Conservation (phyloP, 768 basidiomycete genomes). For the Podaxis carcinomalis region DNA sequence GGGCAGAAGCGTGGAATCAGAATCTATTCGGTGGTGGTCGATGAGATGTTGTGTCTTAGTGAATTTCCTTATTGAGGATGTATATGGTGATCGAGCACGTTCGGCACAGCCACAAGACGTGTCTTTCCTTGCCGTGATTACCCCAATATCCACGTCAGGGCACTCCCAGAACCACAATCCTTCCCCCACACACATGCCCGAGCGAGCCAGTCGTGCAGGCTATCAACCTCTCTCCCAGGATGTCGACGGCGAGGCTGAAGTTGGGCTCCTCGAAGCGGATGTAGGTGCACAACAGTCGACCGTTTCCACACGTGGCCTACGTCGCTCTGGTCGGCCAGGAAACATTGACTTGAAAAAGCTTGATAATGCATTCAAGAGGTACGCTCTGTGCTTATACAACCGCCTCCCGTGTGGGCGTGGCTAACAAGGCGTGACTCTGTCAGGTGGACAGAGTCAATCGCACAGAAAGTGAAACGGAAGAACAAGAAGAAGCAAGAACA, state of each 20-base stretch:
- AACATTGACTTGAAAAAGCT: slow-evolving; percentile 77
- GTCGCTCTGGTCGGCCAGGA: slow-evolving; percentile 44
- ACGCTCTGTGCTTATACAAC: not conserved
- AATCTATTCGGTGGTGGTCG: not conserved
- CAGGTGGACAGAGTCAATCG: slow-evolving; percentile 86
- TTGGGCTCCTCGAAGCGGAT: slow-evolving; percentile 23
- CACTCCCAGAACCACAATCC: not conserved
- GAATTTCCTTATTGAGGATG: not conserved
- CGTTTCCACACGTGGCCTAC: slow-evolving; percentile 26
- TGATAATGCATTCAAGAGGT: slow-evolving; percentile 83
- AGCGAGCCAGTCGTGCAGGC: slow-evolving; percentile 23
- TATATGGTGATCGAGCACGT: not conserved
- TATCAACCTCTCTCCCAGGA: slow-evolving; percentile 45
- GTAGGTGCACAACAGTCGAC: slow-evolving; percentile 12
- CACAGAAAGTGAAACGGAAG: slow-evolving; percentile 80
- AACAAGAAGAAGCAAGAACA: slow-evolving; percentile 64
- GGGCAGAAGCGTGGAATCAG: too few species aligned
- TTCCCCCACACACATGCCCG: not conserved
- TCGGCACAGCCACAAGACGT: slow-evolving; percentile 11
- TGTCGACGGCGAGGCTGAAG: slow-evolving; percentile 36
- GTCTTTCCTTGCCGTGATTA: slow-evolving; percentile 6
- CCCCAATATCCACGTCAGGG: not conserved
- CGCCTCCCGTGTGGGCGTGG: not conserved
- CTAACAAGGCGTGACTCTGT: not conserved
- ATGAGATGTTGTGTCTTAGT: not conserved